Evolutionary conservation across 2,329 filamentous ascomycete species (phyloP), one percentile per base, ranked within the genome.

Genomic region (Talaromyces marneffei): DNA sequence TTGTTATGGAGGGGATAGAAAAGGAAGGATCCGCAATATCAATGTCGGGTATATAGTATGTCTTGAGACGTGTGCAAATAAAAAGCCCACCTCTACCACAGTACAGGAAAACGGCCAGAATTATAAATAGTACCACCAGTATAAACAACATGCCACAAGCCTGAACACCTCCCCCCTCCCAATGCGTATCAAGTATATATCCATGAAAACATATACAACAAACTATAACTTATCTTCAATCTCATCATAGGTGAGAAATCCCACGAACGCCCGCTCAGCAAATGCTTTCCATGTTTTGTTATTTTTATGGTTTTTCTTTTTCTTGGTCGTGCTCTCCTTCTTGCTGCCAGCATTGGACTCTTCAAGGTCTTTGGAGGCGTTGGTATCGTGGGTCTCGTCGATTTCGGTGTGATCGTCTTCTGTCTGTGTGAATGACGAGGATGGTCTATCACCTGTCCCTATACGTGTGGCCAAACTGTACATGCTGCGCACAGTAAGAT

Each of bases 401-500:
- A 23, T 14, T 7, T 31, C 27, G 14, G 12, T 25, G 37, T 46
- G 20, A 54, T 39, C 39, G 25, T 20, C 25, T 5, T 39, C 33
- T 23, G 23, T 40, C 33, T 52, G 25, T 4, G 25, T 18, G 33
- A 35, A 29, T 14, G 25, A 59, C 18, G 57, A 44, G 9, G 55
- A 48, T 35, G 25, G 1, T 25, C 35, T 42, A 18, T 42, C 37
- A 7, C 66, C 66, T 57, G 84, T 78, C 1, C 89, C 90, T 69
- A 97, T 95, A 59, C 87, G 82, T 65, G 87, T 85, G 10, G 94
- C 94, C 53, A 97, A 81, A 63, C 89, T 83, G 48, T 97, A 78
- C 71, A 89, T 89, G 71, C 86, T 95, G 64, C 85, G 82, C 57
- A 97, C 89, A 0, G 93, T 97, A 73, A 99, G 77, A 74, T 97